Evolutionary conservation across 2,329 filamentous ascomycete species (phyloP).

Genomic region (Lasiodiplodia theobromae): DNA sequence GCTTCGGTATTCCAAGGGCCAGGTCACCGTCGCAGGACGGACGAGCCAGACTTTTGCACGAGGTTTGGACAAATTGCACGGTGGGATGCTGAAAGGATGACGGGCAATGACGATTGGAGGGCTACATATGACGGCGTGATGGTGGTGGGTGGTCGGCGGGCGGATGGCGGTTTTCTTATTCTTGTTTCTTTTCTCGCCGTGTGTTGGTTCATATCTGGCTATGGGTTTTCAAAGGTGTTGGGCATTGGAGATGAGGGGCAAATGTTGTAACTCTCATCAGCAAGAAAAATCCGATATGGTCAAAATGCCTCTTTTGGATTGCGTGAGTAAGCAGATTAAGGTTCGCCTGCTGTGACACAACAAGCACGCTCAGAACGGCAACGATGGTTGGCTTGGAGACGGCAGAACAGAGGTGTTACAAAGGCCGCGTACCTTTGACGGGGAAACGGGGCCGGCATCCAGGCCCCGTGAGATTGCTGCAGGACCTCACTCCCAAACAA

Average conservation of each 20-base stretch:
- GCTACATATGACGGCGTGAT: constrained; percentile 18
- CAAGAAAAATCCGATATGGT: constrained; percentile 18
- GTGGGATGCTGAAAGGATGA: not conserved
- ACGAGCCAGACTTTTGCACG: constrained; percentile 2
- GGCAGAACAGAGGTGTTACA: not conserved
- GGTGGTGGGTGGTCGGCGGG: constrained; percentile 1
- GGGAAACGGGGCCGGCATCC: not conserved
- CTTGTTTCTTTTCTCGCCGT: constrained; percentile 18
- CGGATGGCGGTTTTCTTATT: constrained; percentile 17
- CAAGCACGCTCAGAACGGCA: not conserved
- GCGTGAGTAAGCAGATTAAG: constrained; percentile 9
- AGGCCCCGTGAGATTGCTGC: not conserved
- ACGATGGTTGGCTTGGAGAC: constrained; percentile 18
- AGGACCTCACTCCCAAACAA: not conserved
- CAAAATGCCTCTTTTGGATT: constrained; percentile 1
- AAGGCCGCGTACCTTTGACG: not conserved
- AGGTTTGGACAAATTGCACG: constrained; percentile 25
- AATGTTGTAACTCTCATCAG: constrained; percentile 10
- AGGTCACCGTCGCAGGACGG: constrained; percentile 6
- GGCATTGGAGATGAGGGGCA: constrained; percentile 27
- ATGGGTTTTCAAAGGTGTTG: constrained; percentile 26
- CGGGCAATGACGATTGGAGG: not conserved
- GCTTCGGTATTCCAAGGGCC: constrained; percentile 14
- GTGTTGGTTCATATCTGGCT: constrained; percentile 29
- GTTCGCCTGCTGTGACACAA: not conserved